Evolutionary conservation across 2,329 filamentous ascomycete species (phyloP).

Genomic region (Epichloe hybrida): DNA sequence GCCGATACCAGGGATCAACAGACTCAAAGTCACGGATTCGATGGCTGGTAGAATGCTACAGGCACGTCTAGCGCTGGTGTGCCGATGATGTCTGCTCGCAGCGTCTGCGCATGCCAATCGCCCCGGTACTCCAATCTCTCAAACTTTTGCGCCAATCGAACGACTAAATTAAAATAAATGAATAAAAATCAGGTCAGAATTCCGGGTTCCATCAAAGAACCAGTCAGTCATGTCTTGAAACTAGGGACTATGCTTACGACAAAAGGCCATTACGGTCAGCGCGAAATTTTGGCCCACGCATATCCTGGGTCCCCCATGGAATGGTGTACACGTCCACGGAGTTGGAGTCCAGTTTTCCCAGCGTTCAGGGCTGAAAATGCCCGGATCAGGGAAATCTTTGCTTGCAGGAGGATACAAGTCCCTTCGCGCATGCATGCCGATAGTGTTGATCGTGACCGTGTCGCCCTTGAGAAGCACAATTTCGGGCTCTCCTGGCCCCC

Average conservation of each 20-base stretch:
- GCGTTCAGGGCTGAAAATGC: slow-evolving; percentile 33
- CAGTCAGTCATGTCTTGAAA: slow-evolving; percentile 16
- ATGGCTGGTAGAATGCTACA: slow-evolving; percentile 20
- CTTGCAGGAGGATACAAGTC: slow-evolving; percentile 32
- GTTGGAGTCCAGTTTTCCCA: slow-evolving; percentile 38
- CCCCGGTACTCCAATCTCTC: slow-evolving; percentile 35
- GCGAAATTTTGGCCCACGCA: slow-evolving; percentile 48
- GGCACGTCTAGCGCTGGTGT: slow-evolving; percentile 26
- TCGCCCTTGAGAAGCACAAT: slow-evolving; percentile 33
- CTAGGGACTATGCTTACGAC: slow-evolving; percentile 19
- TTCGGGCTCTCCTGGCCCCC: slow-evolving; percentile 14
- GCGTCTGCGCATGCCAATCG: slow-evolving; percentile 26
- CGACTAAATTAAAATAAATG: slow-evolving; percentile 17
- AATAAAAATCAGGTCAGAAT: too few relatives aligned
- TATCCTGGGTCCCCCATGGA: slow-evolving; percentile 37
- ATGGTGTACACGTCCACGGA: slow-evolving; percentile 39
- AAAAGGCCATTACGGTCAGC: slow-evolving; percentile 41
- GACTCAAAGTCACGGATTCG: neutral
- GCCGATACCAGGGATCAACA: too few relatives aligned
- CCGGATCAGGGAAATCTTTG: slow-evolving; percentile 22
- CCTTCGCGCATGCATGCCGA: slow-evolving; percentile 35
- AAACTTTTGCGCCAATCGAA: slow-evolving; percentile 43
- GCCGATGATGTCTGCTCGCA: slow-evolving; percentile 29
- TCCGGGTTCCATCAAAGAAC: neutral
- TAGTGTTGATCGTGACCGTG: slow-evolving; percentile 34